A percentile compares a stretch with the other conserved stretches of the same genome.
phyloP scores from a whole-genome alignment of 2,329 filamentous ascomycete genomes.

The Ascomycota sp. region DNA sequence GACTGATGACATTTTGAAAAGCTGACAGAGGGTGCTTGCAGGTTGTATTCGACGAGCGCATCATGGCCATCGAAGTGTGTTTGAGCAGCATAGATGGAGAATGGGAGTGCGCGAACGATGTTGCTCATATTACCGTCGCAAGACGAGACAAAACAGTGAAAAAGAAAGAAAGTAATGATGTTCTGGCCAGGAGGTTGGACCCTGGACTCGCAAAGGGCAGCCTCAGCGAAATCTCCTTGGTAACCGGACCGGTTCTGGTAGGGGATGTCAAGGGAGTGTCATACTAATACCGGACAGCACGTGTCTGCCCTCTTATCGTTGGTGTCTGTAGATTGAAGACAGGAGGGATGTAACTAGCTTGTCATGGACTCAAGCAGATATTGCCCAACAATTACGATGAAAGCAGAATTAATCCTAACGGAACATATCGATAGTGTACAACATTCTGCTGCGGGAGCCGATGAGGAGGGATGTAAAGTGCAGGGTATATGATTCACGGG shows the following conservation, averaged over 20 bases:
- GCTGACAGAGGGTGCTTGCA: slow-evolving; percentile 6
- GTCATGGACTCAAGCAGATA: background rate
- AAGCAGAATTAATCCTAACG: too few relatives aligned
- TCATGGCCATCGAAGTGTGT: slow-evolving; percentile 82
- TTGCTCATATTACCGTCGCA: slow-evolving; percentile 77
- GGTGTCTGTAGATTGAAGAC: too few relatives aligned
- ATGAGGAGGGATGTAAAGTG: too few relatives aligned
- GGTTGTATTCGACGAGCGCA: slow-evolving; percentile 61
- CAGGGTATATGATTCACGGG: background rate
- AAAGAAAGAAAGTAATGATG: slow-evolving; percentile 79
- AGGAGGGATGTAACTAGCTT: background rate
- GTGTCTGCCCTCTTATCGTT: too few relatives aligned
- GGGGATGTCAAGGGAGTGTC: slow-evolving; percentile 26
- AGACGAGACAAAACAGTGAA: slow-evolving; percentile 56
- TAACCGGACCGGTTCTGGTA: slow-evolving; percentile 23
- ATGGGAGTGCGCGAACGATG: slow-evolving; percentile 51
- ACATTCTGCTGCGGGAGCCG: too few relatives aligned
- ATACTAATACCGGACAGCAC: slow-evolving; percentile 15
- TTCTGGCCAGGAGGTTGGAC: slow-evolving; percentile 55
- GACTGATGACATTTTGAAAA: too few relatives aligned
- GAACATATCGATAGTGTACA: too few relatives aligned
- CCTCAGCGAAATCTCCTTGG: slow-evolving; percentile 26
- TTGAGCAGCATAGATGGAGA: slow-evolving; percentile 31
- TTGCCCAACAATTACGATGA: too few relatives aligned
- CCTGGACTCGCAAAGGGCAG: slow-evolving; percentile 19